phyloP scores from a whole-genome alignment of 2,329 filamentous ascomycete species.

The Exserohilum rostratum region DNA sequence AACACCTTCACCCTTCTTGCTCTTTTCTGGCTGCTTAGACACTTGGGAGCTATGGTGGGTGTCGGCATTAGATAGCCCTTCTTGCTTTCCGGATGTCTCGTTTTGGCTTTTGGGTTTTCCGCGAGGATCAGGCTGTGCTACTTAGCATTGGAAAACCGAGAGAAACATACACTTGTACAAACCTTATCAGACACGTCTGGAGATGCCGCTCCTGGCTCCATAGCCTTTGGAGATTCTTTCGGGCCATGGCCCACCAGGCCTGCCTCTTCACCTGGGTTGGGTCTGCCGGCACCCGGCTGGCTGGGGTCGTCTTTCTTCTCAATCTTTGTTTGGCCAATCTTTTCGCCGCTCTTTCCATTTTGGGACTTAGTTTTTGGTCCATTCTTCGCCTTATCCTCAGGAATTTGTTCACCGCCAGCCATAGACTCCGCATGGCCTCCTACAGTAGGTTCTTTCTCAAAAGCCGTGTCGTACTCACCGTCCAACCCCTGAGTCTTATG shows the following conservation, averaged over 20 bases:
- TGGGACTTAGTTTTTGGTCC: not conserved
- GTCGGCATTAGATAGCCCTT: slow-evolving; percentile 58
- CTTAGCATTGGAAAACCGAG: not conserved
- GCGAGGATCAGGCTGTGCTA: slow-evolving; percentile 42
- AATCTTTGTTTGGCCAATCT: not conserved
- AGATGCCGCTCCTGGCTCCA: slow-evolving; percentile 11
- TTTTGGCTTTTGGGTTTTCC: slow-evolving; percentile 42
- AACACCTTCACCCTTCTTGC: slow-evolving; percentile 62
- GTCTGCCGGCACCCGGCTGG: slow-evolving; percentile 2
- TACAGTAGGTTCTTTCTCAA: too few species aligned
- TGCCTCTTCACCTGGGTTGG: not conserved
- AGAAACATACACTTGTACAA: not conserved
- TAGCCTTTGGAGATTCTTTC: not conserved
- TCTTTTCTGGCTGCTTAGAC: slow-evolving; percentile 54
- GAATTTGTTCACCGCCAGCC: not conserved
- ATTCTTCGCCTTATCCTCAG: not conserved
- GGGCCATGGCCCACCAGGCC: not conserved
- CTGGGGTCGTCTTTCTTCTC: not conserved
- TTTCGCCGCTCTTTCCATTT: slow-evolving; percentile 1
- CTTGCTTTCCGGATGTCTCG: slow-evolving; percentile 59
- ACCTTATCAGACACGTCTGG: slow-evolving; percentile 41
- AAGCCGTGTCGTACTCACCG: not conserved
- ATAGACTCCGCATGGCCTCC: too few species aligned
- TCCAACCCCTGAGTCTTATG: not conserved
- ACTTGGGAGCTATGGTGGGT: slow-evolving; percentile 58